These are phyloP conservation scores for Posidonia oceanica DNA, from an alignment of 116 monocot species.

Conservation along the genomic window DNA sequence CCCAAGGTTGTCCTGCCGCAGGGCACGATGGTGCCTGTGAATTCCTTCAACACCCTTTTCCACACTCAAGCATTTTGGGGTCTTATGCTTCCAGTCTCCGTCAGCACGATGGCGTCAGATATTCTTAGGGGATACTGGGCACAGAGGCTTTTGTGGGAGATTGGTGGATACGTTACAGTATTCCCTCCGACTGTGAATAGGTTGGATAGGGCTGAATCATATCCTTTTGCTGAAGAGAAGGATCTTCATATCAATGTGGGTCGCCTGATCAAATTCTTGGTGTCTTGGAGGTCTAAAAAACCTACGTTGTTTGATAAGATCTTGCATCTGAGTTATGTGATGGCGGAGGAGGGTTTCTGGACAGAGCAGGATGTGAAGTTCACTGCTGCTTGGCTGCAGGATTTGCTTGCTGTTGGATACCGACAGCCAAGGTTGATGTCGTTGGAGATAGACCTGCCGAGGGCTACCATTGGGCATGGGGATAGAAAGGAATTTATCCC, in stretches of 20 bases:
- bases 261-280: conserved; percentile 72
- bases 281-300: conserved; percentile 80
- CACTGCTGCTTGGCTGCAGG: conserved; percentile 91
- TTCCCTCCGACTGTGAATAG: conserved; percentile 84
- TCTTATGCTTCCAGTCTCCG: conserved; percentile 69
- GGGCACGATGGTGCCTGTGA: conserved; percentile 73
- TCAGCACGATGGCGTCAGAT: conserved; percentile 92
- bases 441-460: conserved; percentile 66
- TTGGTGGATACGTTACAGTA: conserved; percentile 71
- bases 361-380: conserved; percentile 61
- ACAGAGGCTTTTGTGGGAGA: conserved; percentile 95
- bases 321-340: conserved; percentile 67
- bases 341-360: conserved; percentile 97
- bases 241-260: conserved; percentile 97
- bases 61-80: conserved; percentile 93
- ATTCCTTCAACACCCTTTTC: conserved; percentile 91
- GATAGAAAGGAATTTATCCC: conserved; percentile 78
- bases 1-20: conserved; percentile 96
- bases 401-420: conserved; percentile 77
- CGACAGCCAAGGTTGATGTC: conserved; percentile 91
- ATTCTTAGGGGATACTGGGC: conserved; percentile 87
- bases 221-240: conserved; percentile 94
- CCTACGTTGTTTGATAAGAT: conserved; percentile 74
- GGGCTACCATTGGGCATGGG: conserved; percentile 81
- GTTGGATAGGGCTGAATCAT: conserved; percentile 36